Evolutionary conservation across 371 early-diverging fungal species (phyloP).

Genomic region (Blakeslea trispora): DNA sequence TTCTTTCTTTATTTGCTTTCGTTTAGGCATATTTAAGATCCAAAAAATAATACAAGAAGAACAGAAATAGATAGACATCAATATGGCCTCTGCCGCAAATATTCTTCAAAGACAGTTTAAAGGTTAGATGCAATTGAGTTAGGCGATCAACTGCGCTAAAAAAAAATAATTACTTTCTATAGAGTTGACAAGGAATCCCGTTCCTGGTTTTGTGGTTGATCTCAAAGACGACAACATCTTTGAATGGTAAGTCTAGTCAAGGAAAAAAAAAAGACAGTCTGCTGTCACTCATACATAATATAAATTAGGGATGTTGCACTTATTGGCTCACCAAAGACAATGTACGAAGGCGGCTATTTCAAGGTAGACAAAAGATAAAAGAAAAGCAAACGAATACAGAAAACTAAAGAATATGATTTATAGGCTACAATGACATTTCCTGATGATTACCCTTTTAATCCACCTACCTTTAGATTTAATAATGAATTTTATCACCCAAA

Average conservation of each 20-base stretch:
- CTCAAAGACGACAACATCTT: slow-evolving; percentile 67
- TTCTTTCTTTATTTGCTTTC: slow-evolving; percentile 8
- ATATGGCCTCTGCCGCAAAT: slow-evolving; percentile 49
- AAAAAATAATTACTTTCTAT: neutral
- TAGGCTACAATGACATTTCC: slow-evolving; percentile 63
- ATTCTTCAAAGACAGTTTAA: slow-evolving; percentile 58
- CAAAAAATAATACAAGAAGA: no score
- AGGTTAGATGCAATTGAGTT: slow-evolving; percentile 30
- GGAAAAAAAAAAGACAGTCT: neutral
- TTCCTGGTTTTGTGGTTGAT: slow-evolving; percentile 76
- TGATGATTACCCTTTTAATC: slow-evolving; percentile 62
- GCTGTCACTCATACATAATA: no score
- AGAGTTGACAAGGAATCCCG: slow-evolving; percentile 63
- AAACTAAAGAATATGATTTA: no score
- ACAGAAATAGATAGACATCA: no score
- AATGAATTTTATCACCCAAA: slow-evolving; percentile 79
- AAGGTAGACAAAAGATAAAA: slow-evolving; percentile 53
- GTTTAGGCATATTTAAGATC: neutral
- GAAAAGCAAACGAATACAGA: neutral
- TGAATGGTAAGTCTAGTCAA: slow-evolving; percentile 40
- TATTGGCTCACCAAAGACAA: slow-evolving; percentile 83
- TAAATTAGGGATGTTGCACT: slow-evolving; percentile 75
- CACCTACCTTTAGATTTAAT: slow-evolving; percentile 82
- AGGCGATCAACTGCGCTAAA: neutral
- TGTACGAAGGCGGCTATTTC: slow-evolving; percentile 91